Evolutionary conservation across 2,329 filamentous ascomycete genomes (phyloP), one percentile per base, ranked within the genome.

Genomic region (Allantophomopsis lycopodina): DNA sequence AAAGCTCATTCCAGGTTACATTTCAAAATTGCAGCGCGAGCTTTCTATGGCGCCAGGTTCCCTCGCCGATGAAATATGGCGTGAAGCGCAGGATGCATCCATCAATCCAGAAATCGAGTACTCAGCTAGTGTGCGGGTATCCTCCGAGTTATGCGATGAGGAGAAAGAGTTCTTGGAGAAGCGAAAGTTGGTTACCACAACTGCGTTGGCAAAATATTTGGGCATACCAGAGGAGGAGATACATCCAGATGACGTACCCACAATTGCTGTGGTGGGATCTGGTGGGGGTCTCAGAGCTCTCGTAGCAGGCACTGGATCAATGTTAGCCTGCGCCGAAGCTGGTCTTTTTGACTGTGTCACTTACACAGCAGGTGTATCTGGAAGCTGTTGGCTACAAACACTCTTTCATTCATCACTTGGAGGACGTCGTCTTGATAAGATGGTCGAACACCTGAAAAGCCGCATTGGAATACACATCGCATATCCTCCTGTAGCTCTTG

Each of bases 301-400:
- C 31, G 85, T 96, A 14, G 88, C 91, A 2, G 88, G 89, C 3
- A 79, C 87, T 0, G 88, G 89, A 0, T 95, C 88, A 0, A 79
- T 93, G 44, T 66, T 91, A 8, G 88, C 87, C 3, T 73, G 86
- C 0, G 76, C 86, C 43, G 83, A 95, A 55, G 82, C 83, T 42
- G 91, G 91, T 0, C 65, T 98, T 0, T 93, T 94, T 56, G 88
- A 95, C 59, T 96, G 91, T 55, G 73, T 85, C 10, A 96, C 88
- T 2, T 98, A 98, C 54, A 94, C 87, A 1, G 86, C 89, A 5
- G 91, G 91, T 1, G 91, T 98, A 37, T 95, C 87, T 55, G 91
- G 91, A 0, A 93, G 84, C 46, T 96, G 91, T 58, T 98, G 91
- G 91, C 69, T 96, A 5, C 89, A 96, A 57, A 70, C 83, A 0